Base-by-base conservation (phyloP, 2,329 filamentous ascomycete species). In the Ophiocordyceps camponoti-floridani region DNA sequence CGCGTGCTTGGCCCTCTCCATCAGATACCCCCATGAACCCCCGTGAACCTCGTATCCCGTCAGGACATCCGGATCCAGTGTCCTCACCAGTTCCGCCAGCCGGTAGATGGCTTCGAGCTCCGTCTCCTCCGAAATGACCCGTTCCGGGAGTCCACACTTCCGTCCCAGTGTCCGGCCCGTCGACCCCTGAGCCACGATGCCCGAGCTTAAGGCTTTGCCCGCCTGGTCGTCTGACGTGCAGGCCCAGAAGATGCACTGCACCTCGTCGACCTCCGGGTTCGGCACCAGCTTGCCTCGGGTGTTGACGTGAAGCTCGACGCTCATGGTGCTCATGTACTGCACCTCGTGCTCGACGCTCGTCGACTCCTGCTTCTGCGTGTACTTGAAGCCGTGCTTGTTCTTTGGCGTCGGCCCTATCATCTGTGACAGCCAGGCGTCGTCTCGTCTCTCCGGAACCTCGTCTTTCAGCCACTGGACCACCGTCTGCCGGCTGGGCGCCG, bases 291-390 rank as follows among this genome's bases (percentile, higher is more conserved):
- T 78, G 7, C 77, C 85, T 46, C 89, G 74, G 4, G 83, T 91
- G 53, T 94, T 94, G 49, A 93, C 81, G 57, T 98, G 89, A 4
- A 96, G 65, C 58, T 98, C 91, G 7, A 98, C 62, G 51, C 87
- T 93, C 84, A 98, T 88, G 16, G 82, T 86, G 52, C 84, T 94
- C 91, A 98, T 96, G 58, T 94, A 94, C 52, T 91, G 84, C 3
- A 77, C 79, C 58, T 93, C 85, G 51, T 89, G 84, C 54, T 85
- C 76, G 16, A 93, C 78, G 51, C 79, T 86, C 0, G 80, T 83
- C 1, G 79, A 79, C 51, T 78, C 76, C 48, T 73, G 71, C 55
- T 79, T 84, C 52, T 88, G 86, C 0, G 82, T 86, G 58, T 84
- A 94, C 57, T 88, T 91, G 66, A 88, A 89, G 0, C 82, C 85